Evolutionary conservation across 345 rosid genomes (phyloP).

Genomic region (Acer campestre): DNA sequence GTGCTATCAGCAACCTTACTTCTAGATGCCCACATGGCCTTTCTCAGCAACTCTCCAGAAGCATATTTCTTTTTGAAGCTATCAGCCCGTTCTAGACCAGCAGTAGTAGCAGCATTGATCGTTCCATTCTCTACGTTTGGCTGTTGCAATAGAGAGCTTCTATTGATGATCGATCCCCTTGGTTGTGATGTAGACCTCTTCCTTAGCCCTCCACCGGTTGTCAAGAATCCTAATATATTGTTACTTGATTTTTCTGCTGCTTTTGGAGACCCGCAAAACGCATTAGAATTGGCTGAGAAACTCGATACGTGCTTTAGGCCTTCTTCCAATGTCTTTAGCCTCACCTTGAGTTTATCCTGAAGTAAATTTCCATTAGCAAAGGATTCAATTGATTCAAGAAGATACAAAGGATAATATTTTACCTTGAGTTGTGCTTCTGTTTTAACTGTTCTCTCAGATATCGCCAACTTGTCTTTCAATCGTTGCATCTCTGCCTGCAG

Average conservation of each 20-base stretch:
- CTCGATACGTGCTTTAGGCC: conserved; percentile 50
- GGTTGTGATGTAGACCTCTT: conserved; percentile 77
- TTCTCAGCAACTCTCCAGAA: conserved; percentile 41
- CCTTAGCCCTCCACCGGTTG: conserved; percentile 56
- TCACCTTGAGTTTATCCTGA: conserved; percentile 81
- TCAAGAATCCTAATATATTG: conserved; percentile 69
- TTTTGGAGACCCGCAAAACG: conserved; percentile 39
- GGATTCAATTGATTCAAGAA: background rate
- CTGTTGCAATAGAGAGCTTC: conserved; percentile 49
- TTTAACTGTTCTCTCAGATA: conserved; percentile 84
- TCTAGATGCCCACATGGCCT: conserved; percentile 58
- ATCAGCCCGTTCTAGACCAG: conserved; percentile 24
- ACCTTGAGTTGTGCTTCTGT: conserved; percentile 95
- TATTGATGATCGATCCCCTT: conserved; percentile 46
- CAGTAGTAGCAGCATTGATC: conserved; percentile 6
- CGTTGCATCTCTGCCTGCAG: conserved; percentile 91
- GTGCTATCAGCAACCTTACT: conserved; percentile 49
- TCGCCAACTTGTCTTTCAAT: conserved; percentile 70
- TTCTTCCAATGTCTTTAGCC: conserved; percentile 81
- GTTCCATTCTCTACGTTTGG: conserved; percentile 35
- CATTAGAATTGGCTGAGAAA: conserved; percentile 26
- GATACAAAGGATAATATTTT: conserved; percentile 1
- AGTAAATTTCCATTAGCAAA: conserved; percentile 13
- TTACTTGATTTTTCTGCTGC: conserved; percentile 56
- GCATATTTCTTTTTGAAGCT: conserved; percentile 34